Evolutionary conservation across 176 grass and related monocot species (phyloP).

Genomic region (Eremochloa ophiuroides): DNA sequence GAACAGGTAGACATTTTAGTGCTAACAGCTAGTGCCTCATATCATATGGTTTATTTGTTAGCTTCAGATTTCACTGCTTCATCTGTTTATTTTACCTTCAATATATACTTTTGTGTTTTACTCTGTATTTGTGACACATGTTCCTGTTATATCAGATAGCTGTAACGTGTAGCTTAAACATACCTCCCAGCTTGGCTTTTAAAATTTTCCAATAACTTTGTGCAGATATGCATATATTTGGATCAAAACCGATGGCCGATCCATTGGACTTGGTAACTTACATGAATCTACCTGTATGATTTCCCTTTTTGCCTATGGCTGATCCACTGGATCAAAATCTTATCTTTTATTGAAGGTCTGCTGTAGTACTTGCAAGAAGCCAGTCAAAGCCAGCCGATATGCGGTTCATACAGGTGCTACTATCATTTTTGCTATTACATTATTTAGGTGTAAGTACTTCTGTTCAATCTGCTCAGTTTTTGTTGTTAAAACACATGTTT

Average conservation of each 20-base stretch:
- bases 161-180: neutral
- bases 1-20: slow-evolving; percentile 9
- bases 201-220: slow-evolving; percentile 29
- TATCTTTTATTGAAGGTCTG: slow-evolving; percentile 65
- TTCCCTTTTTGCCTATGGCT: slow-evolving; percentile 14
- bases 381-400: slow-evolving; percentile 93
- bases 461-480: neutral
- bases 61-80: neutral
- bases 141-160: neutral
- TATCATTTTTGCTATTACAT: slow-evolving; percentile 3
- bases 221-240: slow-evolving; percentile 99
- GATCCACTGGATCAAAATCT: slow-evolving; percentile 6
- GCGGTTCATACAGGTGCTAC: slow-evolving; percentile 81
- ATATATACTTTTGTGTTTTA: neutral
- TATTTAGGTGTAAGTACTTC: neutral
- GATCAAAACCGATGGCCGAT: slow-evolving; percentile 87
- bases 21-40: neutral
- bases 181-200: neutral
- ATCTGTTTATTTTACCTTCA: neutral
- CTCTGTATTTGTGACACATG: neutral
- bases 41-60: slow-evolving; percentile 22
- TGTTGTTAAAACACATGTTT: neutral
- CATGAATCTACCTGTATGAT: slow-evolving; percentile 15
- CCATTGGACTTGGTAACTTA: slow-evolving; percentile 89
- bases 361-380: slow-evolving; percentile 90